Evolutionary conservation across 2,329 filamentous ascomycete genomes (phyloP), one percentile per base, ranked within the genome.

Genomic region (Colletotrichum sp.): DNA sequence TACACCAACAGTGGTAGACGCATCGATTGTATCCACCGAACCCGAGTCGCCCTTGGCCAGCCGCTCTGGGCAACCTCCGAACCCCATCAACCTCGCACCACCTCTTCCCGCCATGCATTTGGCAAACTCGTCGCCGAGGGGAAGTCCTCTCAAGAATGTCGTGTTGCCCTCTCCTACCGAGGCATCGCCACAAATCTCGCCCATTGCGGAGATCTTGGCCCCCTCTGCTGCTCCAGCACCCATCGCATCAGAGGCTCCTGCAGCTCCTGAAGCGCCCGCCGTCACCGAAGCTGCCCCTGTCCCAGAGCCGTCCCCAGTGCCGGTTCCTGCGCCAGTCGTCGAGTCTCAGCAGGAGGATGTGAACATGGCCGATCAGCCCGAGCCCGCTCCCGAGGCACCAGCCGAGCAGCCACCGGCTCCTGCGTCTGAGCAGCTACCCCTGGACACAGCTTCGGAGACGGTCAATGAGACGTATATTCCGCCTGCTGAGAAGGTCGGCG

Each of bases 111-210:
- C 77, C 77, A 82, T 30, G 77, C 80, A 4, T 76, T 80, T 63
- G 77, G 79, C 44, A 4, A 75, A 57, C 26, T 72, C 79, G 1
- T 82, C 85, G 5, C 83, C 85, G 2, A 85, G 80, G 76, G 89
- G 89, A 4, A 91, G 89, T 68, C 89, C 89, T 1, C 81, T 91
- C 24, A 90, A 90, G 82, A 89, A 90, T 65, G 88, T 90, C 44
- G 82, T 88, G 32, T 75, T 89, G 18, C 85, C 84, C 12, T 89
- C 89, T 12, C 88, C 89, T 1, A 86, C 85, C 1, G 85, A 87
- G 24, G 79, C 84, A 18, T 77, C 78, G 21, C 77, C 79, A 9
- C 80, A 81, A 18, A 66, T 79, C 6, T 60, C 77, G 10, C 72
- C 77, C n/a, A 74, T 71, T 21, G 52, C 65, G 15, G 75, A 74